Percentiles rank a stretch among this genome's conserved stretches.
These are phyloP conservation scores for Neurospora pannonica DNA, from an alignment of 495 filamentous ascomycete species.

Conservation along the genomic window DNA sequence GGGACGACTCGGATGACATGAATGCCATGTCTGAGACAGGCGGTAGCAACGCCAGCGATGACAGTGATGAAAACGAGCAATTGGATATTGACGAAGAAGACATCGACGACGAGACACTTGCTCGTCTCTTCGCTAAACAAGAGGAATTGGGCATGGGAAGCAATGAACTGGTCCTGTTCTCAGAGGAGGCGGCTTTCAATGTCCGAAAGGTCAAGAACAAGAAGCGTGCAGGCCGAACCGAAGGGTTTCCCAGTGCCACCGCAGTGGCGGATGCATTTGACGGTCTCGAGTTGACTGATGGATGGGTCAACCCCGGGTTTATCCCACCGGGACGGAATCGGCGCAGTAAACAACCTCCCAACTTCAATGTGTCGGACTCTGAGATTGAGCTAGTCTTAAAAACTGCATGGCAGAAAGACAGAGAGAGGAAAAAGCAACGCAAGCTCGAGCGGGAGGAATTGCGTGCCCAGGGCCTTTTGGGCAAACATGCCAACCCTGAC, in stretches of 20 bases:
- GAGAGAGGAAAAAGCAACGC: slow-evolving; percentile 67
- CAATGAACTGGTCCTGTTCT: slow-evolving; percentile 48
- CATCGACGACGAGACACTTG: slow-evolving; percentile 50
- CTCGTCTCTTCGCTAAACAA: slow-evolving; percentile 52
- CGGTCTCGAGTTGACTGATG: slow-evolving; percentile 73
- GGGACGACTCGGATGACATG: slow-evolving; percentile 8
- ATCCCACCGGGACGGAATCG: slow-evolving; percentile 50
- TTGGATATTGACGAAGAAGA: slow-evolving; percentile 10
- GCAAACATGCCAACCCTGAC: slow-evolving; percentile 50
- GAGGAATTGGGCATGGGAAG: slow-evolving; percentile 54
- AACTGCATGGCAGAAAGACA: slow-evolving; percentile 62
- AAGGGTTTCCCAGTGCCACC: slow-evolving; percentile 43
- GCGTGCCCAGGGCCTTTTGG: slow-evolving; percentile 68
- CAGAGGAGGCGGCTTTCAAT: slow-evolving; percentile 17
- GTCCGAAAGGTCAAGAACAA: background rate
- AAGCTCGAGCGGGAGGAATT: slow-evolving; percentile 74
- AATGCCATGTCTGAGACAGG: slow-evolving; percentile 14
- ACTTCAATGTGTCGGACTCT: slow-evolving; percentile 57
- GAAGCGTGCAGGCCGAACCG: slow-evolving; percentile 3
- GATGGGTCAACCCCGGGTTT: slow-evolving; percentile 51
- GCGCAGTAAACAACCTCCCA: slow-evolving; percentile 33
- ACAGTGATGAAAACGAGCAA: slow-evolving; percentile 25
- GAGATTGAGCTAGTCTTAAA: slow-evolving; percentile 59
- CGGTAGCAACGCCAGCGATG: slow-evolving; percentile 22
- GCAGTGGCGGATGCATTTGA: slow-evolving; percentile 65